Percentiles rank a stretch among this genome's conserved stretches.
Evolutionary conservation across 2,329 filamentous ascomycete genomes (phyloP).

Genomic region (Colletotrichum costaricense): DNA sequence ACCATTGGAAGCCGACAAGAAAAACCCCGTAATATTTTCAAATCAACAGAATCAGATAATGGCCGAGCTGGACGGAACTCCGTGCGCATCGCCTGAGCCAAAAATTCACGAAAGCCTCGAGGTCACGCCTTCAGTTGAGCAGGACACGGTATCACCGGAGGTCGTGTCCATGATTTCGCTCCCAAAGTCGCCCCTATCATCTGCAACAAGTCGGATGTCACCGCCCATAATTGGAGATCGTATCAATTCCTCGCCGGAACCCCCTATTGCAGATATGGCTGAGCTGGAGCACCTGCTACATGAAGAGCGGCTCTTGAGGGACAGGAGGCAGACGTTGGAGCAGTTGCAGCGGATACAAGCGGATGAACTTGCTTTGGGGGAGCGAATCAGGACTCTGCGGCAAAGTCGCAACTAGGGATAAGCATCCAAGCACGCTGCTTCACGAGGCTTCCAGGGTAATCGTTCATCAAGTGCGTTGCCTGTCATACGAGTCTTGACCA

Average conservation of each 20-base stretch:
- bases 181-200: not conserved
- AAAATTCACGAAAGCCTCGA: not conserved
- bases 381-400: not conserved
- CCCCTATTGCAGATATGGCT: not conserved
- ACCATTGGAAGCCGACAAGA: not conserved
- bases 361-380: not conserved
- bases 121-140: not conserved
- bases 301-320: not conserved
- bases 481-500: not conserved
- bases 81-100: not conserved
- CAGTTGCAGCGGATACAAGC: not conserved
- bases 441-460: not conserved
- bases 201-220: not conserved
- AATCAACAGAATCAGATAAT: not conserved
- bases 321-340: not conserved
- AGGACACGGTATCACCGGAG: not conserved
- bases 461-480: not conserved
- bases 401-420: not conserved
- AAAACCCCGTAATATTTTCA: not conserved
- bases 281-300: not conserved
- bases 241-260: not conserved
- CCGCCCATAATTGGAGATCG: not conserved
- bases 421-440: not conserved
- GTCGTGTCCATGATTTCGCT: not conserved
- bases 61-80: not conserved